Evolutionary conservation across 2,329 filamentous ascomycete species (phyloP), one percentile per base, ranked within the genome.

Genomic region (Penicillium glabrum): DNA sequence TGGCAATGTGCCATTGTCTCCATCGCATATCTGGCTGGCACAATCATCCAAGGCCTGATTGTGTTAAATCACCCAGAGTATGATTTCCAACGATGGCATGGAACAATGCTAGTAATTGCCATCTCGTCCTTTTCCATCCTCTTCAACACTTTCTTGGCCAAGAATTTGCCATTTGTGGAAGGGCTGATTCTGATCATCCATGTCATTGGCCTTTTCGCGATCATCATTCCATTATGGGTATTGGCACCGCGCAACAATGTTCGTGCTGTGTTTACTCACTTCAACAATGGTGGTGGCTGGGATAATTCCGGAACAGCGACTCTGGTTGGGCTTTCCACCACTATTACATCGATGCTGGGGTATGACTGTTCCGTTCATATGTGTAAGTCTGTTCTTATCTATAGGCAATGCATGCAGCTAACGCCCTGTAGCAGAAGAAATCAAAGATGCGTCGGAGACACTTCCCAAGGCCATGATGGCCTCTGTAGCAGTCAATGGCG

Each of bases 391-490:
- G 19, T 13, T 10, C n/a, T 19, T 14, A n/a, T 19, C n/a, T 39
- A n/a, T 19, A 39, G 8, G 16, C 3, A 11, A 10, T 39, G 35
- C n/a, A 19, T 39, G 16, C 16, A 39, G 14, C 37, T 23, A 23
- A 31, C 24, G 3, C 9, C 23, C n/a, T 5, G 3, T 57, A 75
- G 75, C 72, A 4, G 75, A 77, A 56, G 75, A 77, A 54, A 72
- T 77, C 45, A 72, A 73, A 50, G 72, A 84, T 51, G 79, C 83
- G 0, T 77, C 80, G 1, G 68, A 75, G 1, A 79, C 79, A 0
- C 75, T 86, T 0, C 83, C 83, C 0, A 74, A 75, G 6, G 79
- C 81, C 0, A 79, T 86, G 57, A 76, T 85, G 41, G 70, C 74
- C 2, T 77, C 77, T 3, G 72, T 84, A 0, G 57, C 76, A 0